phyloP scores from a whole-genome alignment of 2,329 filamentous ascomycete genomes.

The Thelonectria rubi region DNA sequence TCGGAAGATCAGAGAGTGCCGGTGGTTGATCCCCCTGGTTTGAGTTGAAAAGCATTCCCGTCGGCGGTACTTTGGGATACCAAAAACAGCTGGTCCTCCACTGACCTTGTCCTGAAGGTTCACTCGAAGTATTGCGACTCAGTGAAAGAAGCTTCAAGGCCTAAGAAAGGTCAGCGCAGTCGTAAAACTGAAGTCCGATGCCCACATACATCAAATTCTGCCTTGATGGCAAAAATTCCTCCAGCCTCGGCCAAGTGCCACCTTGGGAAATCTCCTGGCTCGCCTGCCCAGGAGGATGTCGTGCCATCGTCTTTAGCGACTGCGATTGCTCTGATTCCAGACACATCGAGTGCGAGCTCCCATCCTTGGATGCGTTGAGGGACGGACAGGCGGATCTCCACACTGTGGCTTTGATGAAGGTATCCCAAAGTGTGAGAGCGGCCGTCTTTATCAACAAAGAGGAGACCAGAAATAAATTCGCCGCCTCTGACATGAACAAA shows the following conservation, averaged over 20 bases:
- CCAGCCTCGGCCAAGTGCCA: slow-evolving; percentile 19
- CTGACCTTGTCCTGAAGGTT: not conserved
- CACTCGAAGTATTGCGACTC: not conserved
- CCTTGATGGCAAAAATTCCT: slow-evolving; percentile 20
- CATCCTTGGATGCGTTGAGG: slow-evolving; percentile 24
- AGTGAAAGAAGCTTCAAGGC: slow-evolving; percentile 27
- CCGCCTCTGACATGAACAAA: slow-evolving; percentile 15
- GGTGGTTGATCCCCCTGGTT: slow-evolving; percentile 5
- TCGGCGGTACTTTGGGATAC: slow-evolving; percentile 19
- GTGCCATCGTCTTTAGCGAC: slow-evolving; percentile 11
- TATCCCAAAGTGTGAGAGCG: slow-evolving; percentile 23
- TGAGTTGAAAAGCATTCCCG: slow-evolving; percentile 17
- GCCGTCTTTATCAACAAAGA: slow-evolving; percentile 11
- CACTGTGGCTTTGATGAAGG: slow-evolving; percentile 5
- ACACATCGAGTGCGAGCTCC: slow-evolving; percentile 25
- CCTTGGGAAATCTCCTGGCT: slow-evolving; percentile 11
- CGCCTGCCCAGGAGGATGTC: slow-evolving; percentile 19
- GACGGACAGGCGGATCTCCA: slow-evolving; percentile 2
- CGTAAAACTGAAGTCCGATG: slow-evolving; percentile 10
- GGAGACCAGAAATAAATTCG: slow-evolving; percentile 21
- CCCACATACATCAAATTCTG: slow-evolving; percentile 31
- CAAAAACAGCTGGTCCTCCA: slow-evolving; percentile 26
- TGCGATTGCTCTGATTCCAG: slow-evolving; percentile 18
- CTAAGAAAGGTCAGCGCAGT: slow-evolving; percentile 11
- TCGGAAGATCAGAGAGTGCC: not conserved